A percentile compares a stretch with the other conserved stretches of the same genome.
Evolutionary conservation across 2,329 filamentous ascomycete genomes (phyloP).

Genomic region (Fusarium ambrosium): DNA sequence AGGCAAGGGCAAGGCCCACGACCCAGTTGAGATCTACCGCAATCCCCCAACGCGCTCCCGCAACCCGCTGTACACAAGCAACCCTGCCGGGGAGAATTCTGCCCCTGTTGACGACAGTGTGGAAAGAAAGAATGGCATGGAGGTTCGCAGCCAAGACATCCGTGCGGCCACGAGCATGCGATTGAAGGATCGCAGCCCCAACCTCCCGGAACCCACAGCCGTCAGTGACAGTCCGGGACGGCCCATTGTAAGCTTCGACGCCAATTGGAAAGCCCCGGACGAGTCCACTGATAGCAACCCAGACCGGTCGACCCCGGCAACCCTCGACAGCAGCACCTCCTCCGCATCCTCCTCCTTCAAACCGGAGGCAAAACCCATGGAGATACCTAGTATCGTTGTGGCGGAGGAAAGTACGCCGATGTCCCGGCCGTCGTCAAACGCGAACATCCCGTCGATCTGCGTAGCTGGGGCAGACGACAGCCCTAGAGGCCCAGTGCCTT

Average conservation of each 20-base stretch:
- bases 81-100: conserved; percentile 58
- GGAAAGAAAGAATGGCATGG: conserved; percentile 81
- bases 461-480: conserved; percentile 49
- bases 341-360: conserved; percentile 43
- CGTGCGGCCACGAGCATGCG: conserved; percentile 90
- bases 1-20: conserved; percentile 54
- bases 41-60: conserved; percentile 87
- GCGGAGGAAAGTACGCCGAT: conserved; percentile 59
- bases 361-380: conserved; percentile 53
- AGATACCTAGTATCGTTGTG: conserved; percentile 69
- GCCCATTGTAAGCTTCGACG: conserved; percentile 97
- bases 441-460: conserved; percentile 54
- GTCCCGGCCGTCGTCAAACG: conserved; percentile 46
- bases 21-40: conserved; percentile 81
- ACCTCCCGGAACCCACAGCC: conserved; percentile 87
- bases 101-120: conserved; percentile 57
- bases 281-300: conserved; percentile 76
- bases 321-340: conserved; percentile 33
- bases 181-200: conserved; percentile 86
- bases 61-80: conserved; percentile 84
- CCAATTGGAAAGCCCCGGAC: conserved; percentile 82
- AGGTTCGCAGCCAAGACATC: conserved; percentile 89
- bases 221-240: conserved; percentile 92
- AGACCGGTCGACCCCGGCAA: conserved; percentile 54
- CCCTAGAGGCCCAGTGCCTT: conserved; percentile 46